phyloP scores from a whole-genome alignment of 1,284 basidiomycete genomes.

The Tilletia walkeri region DNA sequence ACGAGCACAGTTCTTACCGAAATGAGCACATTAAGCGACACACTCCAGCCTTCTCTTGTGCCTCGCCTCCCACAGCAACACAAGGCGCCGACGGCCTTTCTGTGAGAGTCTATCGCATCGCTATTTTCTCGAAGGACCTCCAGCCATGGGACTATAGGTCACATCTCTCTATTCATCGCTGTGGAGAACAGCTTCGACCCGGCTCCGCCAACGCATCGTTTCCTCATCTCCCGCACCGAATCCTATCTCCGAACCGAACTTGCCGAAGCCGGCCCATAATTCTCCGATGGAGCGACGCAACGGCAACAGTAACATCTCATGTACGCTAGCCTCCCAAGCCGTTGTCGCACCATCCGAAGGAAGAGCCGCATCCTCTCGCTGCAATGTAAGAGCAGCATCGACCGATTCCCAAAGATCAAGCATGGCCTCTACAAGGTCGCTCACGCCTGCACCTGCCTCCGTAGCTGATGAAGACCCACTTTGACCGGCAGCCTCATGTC shows the following conservation, averaged over 20 bases:
- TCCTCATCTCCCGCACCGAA: conserved; percentile 10
- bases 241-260: background rate
- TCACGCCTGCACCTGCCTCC: conserved; percentile 4
- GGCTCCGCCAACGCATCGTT: background rate
- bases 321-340: conserved; percentile 1
- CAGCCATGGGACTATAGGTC: too few relatives aligned
- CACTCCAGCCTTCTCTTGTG: too few relatives aligned
- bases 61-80: too few relatives aligned
- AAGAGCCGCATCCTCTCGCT: background rate
- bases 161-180: background rate
- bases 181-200: conserved; percentile 1
- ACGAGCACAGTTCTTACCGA: too few relatives aligned
- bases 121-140: too few relatives aligned
- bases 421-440: conserved; percentile 3
- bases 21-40: too few relatives aligned
- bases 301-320: conserved; percentile 1
- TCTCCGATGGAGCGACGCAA: conserved; percentile 7
- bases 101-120: too few relatives aligned
- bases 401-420: conserved; percentile 12
- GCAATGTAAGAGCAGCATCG: background rate
- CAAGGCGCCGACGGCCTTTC: too few relatives aligned
- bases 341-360: background rate
- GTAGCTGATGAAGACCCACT: background rate
- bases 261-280: background rate
- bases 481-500: background rate